Base-by-base conservation (phyloP, 352 stramenopile genomes). In the Phytophthora foliorum region DNA sequence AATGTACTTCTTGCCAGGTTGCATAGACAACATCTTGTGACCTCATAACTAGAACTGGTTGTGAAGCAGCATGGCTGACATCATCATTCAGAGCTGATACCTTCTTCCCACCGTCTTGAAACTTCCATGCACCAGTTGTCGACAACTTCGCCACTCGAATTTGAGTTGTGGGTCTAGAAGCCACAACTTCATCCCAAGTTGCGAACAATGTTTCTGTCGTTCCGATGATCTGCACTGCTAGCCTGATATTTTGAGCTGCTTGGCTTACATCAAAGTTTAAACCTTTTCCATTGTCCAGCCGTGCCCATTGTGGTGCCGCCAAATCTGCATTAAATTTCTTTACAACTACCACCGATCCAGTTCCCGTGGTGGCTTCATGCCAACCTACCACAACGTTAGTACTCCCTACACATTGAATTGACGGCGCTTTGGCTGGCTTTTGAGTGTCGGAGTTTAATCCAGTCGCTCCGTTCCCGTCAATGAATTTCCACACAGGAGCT, bases 141-240 rank as follows among this genome's bases (percentile, higher is more conserved):
- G 32, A 59, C 36, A 86, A 68, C 6, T 74, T 61, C 0, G 82
- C 82, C 2, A 78, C 72, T 45, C 84, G 74, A 31, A 88, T 74
- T 57, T 93, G 84, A 5, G 57, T 77, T 25, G 67, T 78, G 19
- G 44, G 17, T 0, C 27, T 64, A 4, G 36, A 41, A 6, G 27
- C 32, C 9, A 82, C 67, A 3, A 73, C 14, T 72, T 94, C 86
- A 32, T 88, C 73, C 84, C 86, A 94, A 0, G 74, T 75, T 0
- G 78, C 80, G 27, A 76, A 82, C 29, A 93, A 61, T 11, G 24
- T 72, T 25, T 78, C 59, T n/a, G 32, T 57, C 14, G 41, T 31
- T 41, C 41, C 59, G 36, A 67, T 31, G 9, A 48, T 32, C 19
- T 80, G 68, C 1, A 70, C 48, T 6, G 67, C 63, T 0, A 92